A percentile compares a stretch with the other conserved stretches of the same genome.
Conservation (phyloP, 495 filamentous ascomycete genomes). For the Penicillium lividum region DNA sequence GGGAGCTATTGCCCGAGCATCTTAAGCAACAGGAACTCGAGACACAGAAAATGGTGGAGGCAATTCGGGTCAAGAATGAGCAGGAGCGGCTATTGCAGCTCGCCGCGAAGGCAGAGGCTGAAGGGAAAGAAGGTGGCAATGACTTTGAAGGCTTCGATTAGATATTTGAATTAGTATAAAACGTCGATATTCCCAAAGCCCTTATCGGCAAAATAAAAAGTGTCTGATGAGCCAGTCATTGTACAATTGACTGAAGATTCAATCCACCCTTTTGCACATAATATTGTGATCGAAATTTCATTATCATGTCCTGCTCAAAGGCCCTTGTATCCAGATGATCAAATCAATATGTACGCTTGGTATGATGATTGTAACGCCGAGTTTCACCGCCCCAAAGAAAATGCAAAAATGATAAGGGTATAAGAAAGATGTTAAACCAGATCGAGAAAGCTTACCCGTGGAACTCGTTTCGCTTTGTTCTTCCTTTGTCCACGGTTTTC, state of each 20-base stretch:
- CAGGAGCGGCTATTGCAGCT: constrained; percentile 26
- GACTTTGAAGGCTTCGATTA: constrained; percentile 50
- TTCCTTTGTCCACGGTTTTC: not conserved
- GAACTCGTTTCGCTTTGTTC: not conserved
- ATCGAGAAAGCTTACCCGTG: not conserved
- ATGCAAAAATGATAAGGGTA: not conserved
- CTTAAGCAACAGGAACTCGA: constrained; percentile 70
- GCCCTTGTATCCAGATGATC: not conserved
- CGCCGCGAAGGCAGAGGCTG: constrained; percentile 10
- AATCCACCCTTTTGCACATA: not conserved
- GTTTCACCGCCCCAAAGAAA: not conserved
- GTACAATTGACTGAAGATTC: not conserved
- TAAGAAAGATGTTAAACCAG: not conserved
- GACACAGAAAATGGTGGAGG: constrained; percentile 70
- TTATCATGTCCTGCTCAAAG: not conserved
- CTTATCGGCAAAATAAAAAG: not conserved
- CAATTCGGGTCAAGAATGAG: constrained; percentile 64
- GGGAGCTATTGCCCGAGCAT: constrained; percentile 69
- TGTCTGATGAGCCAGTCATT: not conserved
- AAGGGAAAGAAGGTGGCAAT: constrained; percentile 22
- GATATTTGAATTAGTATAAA: not conserved
- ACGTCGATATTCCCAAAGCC: not conserved
- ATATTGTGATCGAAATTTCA: not conserved
- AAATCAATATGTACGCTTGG: not conserved
- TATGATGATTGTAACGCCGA: not conserved